Evolutionary conservation across 352 stramenopile species (phyloP).

Genomic region (Globisporangium cederbergense): DNA sequence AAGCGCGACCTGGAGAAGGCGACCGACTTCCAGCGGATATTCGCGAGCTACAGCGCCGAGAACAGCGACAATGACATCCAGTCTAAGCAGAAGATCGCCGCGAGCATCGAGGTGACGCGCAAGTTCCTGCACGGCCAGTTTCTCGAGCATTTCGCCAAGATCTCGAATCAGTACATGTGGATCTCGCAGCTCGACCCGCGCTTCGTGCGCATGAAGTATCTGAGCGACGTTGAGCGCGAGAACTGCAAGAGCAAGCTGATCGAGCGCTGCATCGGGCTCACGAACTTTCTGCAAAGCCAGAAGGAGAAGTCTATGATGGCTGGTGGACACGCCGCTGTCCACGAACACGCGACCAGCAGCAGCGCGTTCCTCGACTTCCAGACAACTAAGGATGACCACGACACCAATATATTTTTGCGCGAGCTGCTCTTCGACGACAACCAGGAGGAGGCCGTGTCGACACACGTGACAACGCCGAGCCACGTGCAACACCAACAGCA

Average conservation of each 20-base stretch:
- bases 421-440: constrained; percentile 47
- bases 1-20: constrained; percentile 45
- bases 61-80: constrained; percentile 9
- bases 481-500: constrained; percentile 32
- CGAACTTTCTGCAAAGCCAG: constrained; percentile 40
- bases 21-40: constrained; percentile 41
- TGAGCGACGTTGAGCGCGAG: constrained; percentile 41
- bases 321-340: not conserved
- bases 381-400: constrained; percentile 35
- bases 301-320: constrained; percentile 22
- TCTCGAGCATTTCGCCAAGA: constrained; percentile 30
- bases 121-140: constrained; percentile 39
- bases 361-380: constrained; percentile 39
- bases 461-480: not conserved
- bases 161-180: constrained; percentile 42
- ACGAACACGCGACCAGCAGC: constrained; percentile 24
- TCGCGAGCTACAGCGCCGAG: constrained; percentile 21
- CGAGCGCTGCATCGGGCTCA: constrained; percentile 36
- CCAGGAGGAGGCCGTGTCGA: constrained; percentile 29
- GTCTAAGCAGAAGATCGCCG: constrained; percentile 27
- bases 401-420: constrained; percentile 43
- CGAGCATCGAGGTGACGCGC: constrained; percentile 28
- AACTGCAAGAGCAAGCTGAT: constrained; percentile 34
- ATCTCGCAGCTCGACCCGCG: constrained; percentile 47
- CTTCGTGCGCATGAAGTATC: constrained; percentile 47